Evolutionary conservation across 371 early-diverging fungal genomes (phyloP), one percentile per base, ranked within the genome.

Genomic region (Mucor racemosus): DNA sequence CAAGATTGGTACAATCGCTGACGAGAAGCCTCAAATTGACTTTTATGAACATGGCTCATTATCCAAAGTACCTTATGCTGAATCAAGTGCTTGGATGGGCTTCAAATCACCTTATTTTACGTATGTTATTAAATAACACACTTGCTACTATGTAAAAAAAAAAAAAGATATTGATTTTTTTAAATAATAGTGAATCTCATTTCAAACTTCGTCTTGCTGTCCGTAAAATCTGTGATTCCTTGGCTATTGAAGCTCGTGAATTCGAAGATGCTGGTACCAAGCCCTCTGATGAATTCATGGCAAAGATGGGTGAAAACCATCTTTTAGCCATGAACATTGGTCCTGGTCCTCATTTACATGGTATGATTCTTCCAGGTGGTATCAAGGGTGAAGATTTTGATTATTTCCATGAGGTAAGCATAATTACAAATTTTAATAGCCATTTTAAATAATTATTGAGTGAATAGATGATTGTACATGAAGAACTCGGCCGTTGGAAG

Each of bases 401-500:
- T 72, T 76, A 83, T 60, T 94, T 94, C 84, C 92, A 91, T 63
- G 76, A 76, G 62, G 73, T 72, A 65, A 62, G 61, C 44, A 56
- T 41, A 56, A 21, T 42, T 38, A 15, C 31, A 4, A 60, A 33
- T 35, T 55, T 56, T 13, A 42, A 44, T 11, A 55, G 36, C 58
- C 48, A n/a, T 36, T 64, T 46, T 14, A 40, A 63, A 26, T 39
- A 17, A 46, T 14, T 53, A 34, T 7, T 44, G 35, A 44, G 4
- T 92, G 79, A 90, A 88, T 62, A 76, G 66, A 90, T 92, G 59
- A 88, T 94, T 68, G 75, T 92, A 56, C 78, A 83, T 70, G 95
- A 94, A 65, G 95, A 94, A 76, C 69, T 90, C 21, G 84, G 89
- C 56, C 91, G 96, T 39, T 75, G 72, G 71, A 78, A 72, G 44